Percentiles rank a stretch among this genome's conserved stretches.
phyloP scores from a whole-genome alignment of 116 monocot species.

The Trichopus zeylanicus region DNA sequence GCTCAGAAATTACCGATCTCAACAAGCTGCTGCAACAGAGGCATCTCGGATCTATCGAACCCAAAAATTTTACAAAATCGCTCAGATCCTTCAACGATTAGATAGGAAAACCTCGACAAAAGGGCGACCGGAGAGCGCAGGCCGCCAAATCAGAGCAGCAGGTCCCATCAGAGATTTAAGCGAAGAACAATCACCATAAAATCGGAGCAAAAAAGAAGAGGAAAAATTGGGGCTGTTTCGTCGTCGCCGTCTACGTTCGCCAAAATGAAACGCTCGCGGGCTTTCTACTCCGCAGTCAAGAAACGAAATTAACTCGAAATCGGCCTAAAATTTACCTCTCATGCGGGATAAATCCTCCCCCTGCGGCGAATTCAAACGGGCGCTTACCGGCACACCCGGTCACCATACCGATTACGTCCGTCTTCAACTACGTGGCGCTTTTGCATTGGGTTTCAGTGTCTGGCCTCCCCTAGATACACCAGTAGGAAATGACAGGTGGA shows the following conservation, averaged over 20 bases:
- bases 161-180: slow-evolving; percentile 10
- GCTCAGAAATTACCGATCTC: neutral
- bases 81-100: neutral
- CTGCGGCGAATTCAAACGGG: slow-evolving; percentile 6
- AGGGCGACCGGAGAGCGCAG: no score
- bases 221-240: no score
- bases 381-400: slow-evolving; percentile 17
- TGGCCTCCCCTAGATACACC: neutral
- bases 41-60: neutral
- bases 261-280: no score
- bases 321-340: slow-evolving; percentile 10
- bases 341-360: slow-evolving; percentile 5
- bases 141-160: no score
- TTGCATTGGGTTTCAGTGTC: neutral
- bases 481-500: neutral
- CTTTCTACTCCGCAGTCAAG: neutral
- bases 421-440: neutral
- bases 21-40: neutral
- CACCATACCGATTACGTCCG: no score
- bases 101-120: no score
- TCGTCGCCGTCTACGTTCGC: no score
- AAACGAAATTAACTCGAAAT: slow-evolving; percentile 19
- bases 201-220: no score
- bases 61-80: neutral
- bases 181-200: no score